Conservation (phyloP, 1,284 basidiomycete genomes). For the Trichosporon asahii region DNA sequence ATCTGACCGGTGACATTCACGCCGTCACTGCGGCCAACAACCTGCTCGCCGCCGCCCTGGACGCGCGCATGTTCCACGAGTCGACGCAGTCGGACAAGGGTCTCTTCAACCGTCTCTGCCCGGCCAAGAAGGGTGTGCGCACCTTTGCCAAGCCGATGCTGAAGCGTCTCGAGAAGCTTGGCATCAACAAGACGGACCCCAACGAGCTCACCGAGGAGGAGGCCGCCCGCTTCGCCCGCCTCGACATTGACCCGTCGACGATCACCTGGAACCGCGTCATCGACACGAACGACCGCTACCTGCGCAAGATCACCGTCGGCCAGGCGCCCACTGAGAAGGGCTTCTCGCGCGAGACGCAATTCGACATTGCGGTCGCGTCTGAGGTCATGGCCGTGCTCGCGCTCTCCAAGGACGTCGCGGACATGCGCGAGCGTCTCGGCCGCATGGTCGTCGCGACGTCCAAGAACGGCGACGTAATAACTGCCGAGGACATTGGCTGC, state of each 20-base stretch:
- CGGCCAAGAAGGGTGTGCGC: constrained; percentile 89
- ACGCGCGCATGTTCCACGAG: constrained; percentile 98
- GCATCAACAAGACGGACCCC: constrained; percentile 91
- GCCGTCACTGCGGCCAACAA: constrained; percentile 98
- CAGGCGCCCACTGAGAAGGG: constrained; percentile 88
- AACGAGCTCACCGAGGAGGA: constrained; percentile 91
- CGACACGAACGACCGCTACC: constrained; percentile 95
- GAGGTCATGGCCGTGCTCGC: constrained; percentile 99
- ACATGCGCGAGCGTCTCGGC: constrained; percentile 66
- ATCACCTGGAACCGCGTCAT: constrained; percentile 98
- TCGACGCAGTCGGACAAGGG: constrained; percentile 93
- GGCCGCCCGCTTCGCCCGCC: constrained; percentile 79
- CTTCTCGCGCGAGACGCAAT: constrained; percentile 81
- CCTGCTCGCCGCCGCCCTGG: constrained; percentile 89
- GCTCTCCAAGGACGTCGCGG: constrained; percentile 77
- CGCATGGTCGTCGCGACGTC: constrained; percentile 96
- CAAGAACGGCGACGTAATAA: constrained; percentile 85
- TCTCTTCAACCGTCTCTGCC: constrained; percentile 87
- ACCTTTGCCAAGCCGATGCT: constrained; percentile 96
- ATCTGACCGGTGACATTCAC: constrained; percentile 97
- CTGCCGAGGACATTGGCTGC: constrained; percentile 94
- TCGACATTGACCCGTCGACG: constrained; percentile 86
- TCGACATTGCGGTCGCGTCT: constrained; percentile 95
- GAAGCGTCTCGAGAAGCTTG: constrained; percentile 89
- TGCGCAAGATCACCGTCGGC: constrained; percentile 91